Base-by-base conservation (phyloP, 257 asterid genomes). In the Hygrophila difformis region DNA sequence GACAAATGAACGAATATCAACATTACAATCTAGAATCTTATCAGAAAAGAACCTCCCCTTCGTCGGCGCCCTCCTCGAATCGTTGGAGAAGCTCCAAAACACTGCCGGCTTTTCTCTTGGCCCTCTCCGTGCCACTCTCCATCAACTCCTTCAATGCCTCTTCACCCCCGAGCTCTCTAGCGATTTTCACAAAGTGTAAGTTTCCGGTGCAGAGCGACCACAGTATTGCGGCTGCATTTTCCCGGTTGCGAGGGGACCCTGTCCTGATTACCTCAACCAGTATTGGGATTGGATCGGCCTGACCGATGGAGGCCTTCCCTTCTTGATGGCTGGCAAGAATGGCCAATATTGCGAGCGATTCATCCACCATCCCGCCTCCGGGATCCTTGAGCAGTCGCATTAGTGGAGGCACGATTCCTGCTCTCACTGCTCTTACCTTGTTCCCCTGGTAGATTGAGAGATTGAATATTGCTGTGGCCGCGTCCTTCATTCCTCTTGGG, bases 321-420 rank as follows among this genome's bases (percentile, higher is more conserved):
- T 91, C 98, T 44, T 63, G 88, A 67, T 91, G 96, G 74, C 84
- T 72, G 0, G 84, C 92, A n/a, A 91, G 84, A 26, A 91, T 80
- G 12, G 96, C 98, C 51, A 86, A 48, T 63, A 91, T 82, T 0
- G 98, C 96, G 1, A 89, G 68, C 18, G 95, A 72, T 61, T 91
- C 98, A n/a, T 86, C 98, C 62, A 80, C 67, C 98, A 91, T 91
- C 47, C 98, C 98, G 2, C 93, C 79, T 8, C 87, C 93, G 0
- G 83, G 92, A 58, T 91, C 96, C 74, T 74, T 86, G 13, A 86
- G 73, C 55, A 89, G 69, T 28, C 82, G 88, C 7, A 89, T 78
- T n/a, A 89, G 79, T 1, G 93, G 82, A 0, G 98, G 93, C 14
- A 89, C 78, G 26, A 96, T 96, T 39, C 96, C 96, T 0, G 98